Evolutionary conservation across 805 yeast species (phyloP), one percentile per base, ranked within the genome.

Genomic region (Schizosaccharomyces japonicus): DNA sequence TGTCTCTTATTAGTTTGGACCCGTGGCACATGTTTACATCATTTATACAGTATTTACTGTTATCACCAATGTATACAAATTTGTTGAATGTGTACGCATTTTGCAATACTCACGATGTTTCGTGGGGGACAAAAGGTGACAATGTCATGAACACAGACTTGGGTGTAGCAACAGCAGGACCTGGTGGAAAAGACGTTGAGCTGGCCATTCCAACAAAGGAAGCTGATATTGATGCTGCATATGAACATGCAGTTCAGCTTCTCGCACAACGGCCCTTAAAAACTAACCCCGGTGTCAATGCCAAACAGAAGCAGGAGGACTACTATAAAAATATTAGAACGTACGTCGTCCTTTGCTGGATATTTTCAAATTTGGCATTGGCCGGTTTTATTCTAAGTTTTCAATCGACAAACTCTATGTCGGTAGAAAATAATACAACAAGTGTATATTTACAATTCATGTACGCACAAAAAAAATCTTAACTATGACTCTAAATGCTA

Each of bases 101-200:
- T 63, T 87, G 98, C 66, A 87, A 87, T 61, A 87, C 95, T n/a
- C 96, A 87, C 63, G 98, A 87, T 67, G 94, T 90, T 47, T 80
- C 95, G 0, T 87, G 98, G 98, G 98, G 98, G 63, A 87, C 98
- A 1, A 87, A 87, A 60, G 98, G 98, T 54, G 95, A 85, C 51
- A 80, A 78, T 52, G 73, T 72, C 51, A 78, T 75, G 44, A 71
- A 74, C 17, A 73, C 73, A 52, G 78, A 73, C 51, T 66, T 78
- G 32, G 85, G 93, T 46, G 80, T 80, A 28, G 79, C 81, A 52
- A 40, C 28, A 17, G 33, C 15, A 10, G 23, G 44, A 28, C 45
- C 27, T n/a, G 47, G 47, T 11, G 78, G 76, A 52, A 8, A 25
- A 1, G 79, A 83, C 34, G 83, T 81, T 39, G 84, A 80, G 52